phyloP scores from a whole-genome alignment of 176 grass and related monocot species.

The Carex pumila region DNA sequence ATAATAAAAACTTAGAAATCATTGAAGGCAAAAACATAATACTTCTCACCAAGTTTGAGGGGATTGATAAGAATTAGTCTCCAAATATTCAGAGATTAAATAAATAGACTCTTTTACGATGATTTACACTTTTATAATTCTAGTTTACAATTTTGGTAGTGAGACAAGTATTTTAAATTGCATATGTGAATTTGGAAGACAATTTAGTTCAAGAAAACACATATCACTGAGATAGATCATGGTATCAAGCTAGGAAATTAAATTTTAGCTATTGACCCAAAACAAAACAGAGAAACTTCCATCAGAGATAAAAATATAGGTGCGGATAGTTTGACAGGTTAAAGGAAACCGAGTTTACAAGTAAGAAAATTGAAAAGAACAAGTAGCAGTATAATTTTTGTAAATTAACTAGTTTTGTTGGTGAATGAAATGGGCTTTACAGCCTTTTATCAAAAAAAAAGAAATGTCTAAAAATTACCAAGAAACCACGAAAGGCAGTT shows the following conservation, averaged over 20 bases:
- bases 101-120: not conserved
- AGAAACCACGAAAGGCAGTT: conserved; percentile 76
- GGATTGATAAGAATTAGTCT: not conserved
- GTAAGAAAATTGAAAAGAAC: not conserved
- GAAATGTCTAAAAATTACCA: conserved; percentile 34
- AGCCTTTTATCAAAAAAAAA: no score
- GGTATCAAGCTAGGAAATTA: not conserved
- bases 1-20: not conserved
- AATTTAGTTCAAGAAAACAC: not conserved
- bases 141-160: not conserved
- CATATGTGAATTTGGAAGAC: not conserved
- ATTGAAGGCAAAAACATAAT: not conserved
- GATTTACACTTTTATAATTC: not conserved
- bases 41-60: not conserved
- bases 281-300: not conserved
- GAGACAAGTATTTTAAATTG: not conserved
- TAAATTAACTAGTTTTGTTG: no score
- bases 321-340: not conserved
- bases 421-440: no score
- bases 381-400: not conserved
- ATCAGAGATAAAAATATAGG: not conserved
- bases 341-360: not conserved
- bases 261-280: not conserved
- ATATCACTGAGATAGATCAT: not conserved
- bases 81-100: not conserved